Conservation (phyloP, 495 filamentous ascomycete species). For the Penicillium odoratum region DNA sequence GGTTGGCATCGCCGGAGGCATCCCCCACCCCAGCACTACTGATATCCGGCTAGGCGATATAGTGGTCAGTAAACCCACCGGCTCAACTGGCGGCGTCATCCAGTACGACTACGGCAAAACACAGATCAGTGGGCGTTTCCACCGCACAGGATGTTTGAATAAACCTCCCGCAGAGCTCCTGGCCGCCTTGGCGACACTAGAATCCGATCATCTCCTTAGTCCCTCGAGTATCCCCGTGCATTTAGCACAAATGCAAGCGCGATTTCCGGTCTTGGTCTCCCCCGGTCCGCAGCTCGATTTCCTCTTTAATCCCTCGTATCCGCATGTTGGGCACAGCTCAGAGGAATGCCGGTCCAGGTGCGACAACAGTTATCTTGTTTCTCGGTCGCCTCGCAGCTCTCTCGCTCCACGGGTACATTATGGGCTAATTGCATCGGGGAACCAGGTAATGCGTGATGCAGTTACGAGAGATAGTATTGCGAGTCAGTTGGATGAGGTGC, state of each 20-base stretch:
- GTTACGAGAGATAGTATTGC: background rate
- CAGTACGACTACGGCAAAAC: conserved; percentile 1
- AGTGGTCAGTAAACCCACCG: background rate
- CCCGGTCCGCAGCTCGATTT: too few species aligned
- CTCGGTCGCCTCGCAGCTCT: too few species aligned
- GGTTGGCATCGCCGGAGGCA: background rate
- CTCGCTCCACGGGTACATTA: background rate
- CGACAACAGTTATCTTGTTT: too few species aligned
- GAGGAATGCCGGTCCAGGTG: too few species aligned
- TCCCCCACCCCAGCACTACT: too few species aligned
- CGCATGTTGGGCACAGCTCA: too few species aligned
- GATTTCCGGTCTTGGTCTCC: too few species aligned
- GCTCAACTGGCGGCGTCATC: background rate
- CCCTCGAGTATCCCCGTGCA: too few species aligned
- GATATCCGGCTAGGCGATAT: too few species aligned
- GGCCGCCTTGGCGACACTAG: background rate
- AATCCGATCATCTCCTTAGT: background rate
- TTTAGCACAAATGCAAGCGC: too few species aligned
- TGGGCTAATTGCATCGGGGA: background rate
- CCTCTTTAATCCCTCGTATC: too few species aligned
- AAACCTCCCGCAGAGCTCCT: background rate
- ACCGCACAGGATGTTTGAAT: background rate
- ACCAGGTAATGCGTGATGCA: background rate
- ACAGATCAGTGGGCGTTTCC: background rate
- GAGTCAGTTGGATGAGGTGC: background rate